These are phyloP conservation scores for Ceratobasidium sp. DNA, from an alignment of 1,284 basidiomycete species.

Conservation along the genomic window DNA sequence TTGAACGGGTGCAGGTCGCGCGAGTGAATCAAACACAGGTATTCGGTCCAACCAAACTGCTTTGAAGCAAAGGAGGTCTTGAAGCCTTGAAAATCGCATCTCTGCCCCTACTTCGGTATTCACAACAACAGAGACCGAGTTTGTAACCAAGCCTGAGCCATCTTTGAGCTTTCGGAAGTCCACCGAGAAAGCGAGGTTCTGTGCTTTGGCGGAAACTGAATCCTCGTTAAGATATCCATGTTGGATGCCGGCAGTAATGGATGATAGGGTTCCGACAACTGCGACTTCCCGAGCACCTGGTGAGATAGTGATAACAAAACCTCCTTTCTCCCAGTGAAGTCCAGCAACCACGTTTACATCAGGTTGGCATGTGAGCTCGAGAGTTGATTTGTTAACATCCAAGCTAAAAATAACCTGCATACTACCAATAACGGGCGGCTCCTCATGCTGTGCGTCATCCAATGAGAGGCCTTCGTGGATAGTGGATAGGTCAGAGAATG, in stretches of 20 bases:
- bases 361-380: slow-evolving; percentile 87
- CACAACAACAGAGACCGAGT: slow-evolving; percentile 75
- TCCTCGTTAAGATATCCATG: slow-evolving; percentile 86
- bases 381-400: slow-evolving; percentile 87
- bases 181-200: slow-evolving; percentile 76
- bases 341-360: slow-evolving; percentile 90
- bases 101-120: slow-evolving; percentile 82
- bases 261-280: slow-evolving; percentile 82
- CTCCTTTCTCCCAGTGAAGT: slow-evolving; percentile 91
- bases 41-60: slow-evolving; percentile 91
- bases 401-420: slow-evolving; percentile 85
- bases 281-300: slow-evolving; percentile 77
- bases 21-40: slow-evolving; percentile 72
- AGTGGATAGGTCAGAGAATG: slow-evolving; percentile 51
- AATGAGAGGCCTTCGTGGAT: slow-evolving; percentile 49
- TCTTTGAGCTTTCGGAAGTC: slow-evolving; percentile 69
- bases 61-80: slow-evolving; percentile 89
- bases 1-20: slow-evolving; percentile 39
- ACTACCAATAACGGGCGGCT: slow-evolving; percentile 46
- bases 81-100: slow-evolving; percentile 81
- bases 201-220: slow-evolving; percentile 78
- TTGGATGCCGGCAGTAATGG: slow-evolving; percentile 80
- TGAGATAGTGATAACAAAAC: slow-evolving; percentile 82
- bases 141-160: slow-evolving; percentile 60
- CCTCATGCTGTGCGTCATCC: slow-evolving; percentile 25